Evolutionary conservation across 768 basidiomycete genomes (phyloP).

Genomic region (Baorangia bicolor): DNA sequence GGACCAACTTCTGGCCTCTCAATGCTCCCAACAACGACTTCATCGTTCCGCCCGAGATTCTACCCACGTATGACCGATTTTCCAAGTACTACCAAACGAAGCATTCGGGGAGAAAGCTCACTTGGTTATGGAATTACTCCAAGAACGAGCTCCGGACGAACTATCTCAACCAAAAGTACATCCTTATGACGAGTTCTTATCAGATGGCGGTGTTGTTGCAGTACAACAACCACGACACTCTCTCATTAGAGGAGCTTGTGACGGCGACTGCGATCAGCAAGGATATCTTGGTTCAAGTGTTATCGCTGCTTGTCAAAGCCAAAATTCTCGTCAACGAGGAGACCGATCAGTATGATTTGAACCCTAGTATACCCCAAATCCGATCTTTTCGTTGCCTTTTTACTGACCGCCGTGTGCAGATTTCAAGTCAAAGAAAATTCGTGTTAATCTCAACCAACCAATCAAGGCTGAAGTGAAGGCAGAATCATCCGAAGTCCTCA

Average conservation of each 20-base stretch:
- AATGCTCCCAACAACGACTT: constrained; percentile 83
- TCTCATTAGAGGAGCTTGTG: constrained; percentile 77
- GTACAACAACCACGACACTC: constrained; percentile 88
- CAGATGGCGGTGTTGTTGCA: constrained; percentile 94
- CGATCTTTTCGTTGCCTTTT: neutral
- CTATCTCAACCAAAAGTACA: constrained; percentile 93
- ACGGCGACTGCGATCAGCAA: constrained; percentile 79
- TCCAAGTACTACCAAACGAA: constrained; percentile 90
- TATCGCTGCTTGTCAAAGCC: constrained; percentile 74
- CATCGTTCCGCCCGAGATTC: constrained; percentile 83
- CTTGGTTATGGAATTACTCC: constrained; percentile 98
- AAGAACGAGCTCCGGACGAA: constrained; percentile 96
- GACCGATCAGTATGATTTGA: constrained; percentile 87
- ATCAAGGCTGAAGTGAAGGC: constrained; percentile 95
- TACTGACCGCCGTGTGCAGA: constrained; percentile 38
- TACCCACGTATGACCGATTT: constrained; percentile 88
- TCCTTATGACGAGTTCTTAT: constrained; percentile 91
- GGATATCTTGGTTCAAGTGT: constrained; percentile 69
- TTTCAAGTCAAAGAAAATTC: constrained; percentile 93
- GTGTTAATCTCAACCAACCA: constrained; percentile 86
- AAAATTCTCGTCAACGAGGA: constrained; percentile 90
- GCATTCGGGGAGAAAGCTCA: constrained; percentile 92
- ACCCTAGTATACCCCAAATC: constrained; percentile 53
- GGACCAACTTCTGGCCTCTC: constrained; percentile 95
- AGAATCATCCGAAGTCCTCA: constrained; percentile 85